Evolutionary conservation across 1,284 basidiomycete genomes (phyloP).

Genomic region (Apiotrichum domesticum): DNA sequence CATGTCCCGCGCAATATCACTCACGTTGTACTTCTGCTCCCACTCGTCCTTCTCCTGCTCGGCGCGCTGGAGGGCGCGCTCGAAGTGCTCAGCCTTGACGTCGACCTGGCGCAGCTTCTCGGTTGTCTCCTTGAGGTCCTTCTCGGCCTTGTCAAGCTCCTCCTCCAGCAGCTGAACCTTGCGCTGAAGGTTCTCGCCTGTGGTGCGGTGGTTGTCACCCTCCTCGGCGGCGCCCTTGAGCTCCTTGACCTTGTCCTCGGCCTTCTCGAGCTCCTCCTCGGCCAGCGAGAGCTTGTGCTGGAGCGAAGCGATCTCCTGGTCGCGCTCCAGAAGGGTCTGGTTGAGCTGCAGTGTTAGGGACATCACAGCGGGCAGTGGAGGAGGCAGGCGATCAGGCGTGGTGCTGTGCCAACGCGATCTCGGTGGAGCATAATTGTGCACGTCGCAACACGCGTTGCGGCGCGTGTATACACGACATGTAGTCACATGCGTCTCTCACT

Average conservation of each 20-base stretch:
- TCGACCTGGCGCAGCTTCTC: constrained; percentile 98
- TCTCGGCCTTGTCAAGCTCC: constrained; percentile 92
- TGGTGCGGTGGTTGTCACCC: constrained; percentile 65
- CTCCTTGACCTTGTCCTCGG: constrained; percentile 66
- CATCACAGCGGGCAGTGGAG: not conserved
- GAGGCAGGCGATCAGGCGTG: not conserved
- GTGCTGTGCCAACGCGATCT: not conserved
- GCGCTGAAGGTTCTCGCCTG: constrained; percentile 68
- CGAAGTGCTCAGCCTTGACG: constrained; percentile 98
- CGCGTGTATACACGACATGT: not conserved
- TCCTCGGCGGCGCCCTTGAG: constrained; percentile 67
- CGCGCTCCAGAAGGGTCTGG: constrained; percentile 67
- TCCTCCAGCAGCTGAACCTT: constrained; percentile 92
- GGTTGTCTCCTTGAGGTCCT: constrained; percentile 92
- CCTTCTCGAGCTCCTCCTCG: constrained; percentile 68
- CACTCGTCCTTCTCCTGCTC: constrained; percentile 89
- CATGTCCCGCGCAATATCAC: not conserved
- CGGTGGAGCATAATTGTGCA: too few species aligned
- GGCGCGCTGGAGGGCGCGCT: constrained; percentile 77
- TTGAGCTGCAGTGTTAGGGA: not conserved
- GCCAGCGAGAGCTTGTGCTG: constrained; percentile 66
- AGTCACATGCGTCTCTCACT: constrained; percentile 1
- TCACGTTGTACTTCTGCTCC: constrained; percentile 74
- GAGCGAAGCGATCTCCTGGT: constrained; percentile 83
- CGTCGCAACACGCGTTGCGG: not conserved